Base-by-base conservation (phyloP, 1,284 basidiomycete genomes). In the Sporisorium exsertum region DNA sequence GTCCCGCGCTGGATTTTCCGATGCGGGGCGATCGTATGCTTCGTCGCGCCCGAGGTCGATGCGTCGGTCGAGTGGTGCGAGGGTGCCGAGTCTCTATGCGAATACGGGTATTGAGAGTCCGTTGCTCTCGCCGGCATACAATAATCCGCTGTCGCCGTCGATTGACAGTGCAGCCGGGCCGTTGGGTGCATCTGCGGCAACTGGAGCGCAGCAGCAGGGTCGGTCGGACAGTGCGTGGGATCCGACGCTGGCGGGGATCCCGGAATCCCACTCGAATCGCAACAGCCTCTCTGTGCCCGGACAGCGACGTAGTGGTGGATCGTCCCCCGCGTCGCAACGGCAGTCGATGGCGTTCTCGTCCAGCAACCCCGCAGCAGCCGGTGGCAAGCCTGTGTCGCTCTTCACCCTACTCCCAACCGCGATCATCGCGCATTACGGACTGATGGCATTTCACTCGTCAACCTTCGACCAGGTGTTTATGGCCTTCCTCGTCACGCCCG, bases 401-500 rank as follows among this genome's bases (percentile, higher is more conserved):
- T 83, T 79, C 43, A 57, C 64, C 5, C 62, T 82, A 27, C 71
- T 86, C 1, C 85, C 85, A 1, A 43, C 81, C 22, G 79, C 71
- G 32, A 81, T 85, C 43, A 84, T 86, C 43, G 80, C 76, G 22
- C 84, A 86, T 57, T 86, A 85, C 53, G 81, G 78, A 1, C 43
- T 83, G 29, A 58, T 86, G 59, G 78, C 82, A 0, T 83, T 85
- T 63, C 84, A 85, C 68, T 80, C 81, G 8, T 77, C 84, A 15
- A 85, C 82, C 0, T 86, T 85, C 56, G 85, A 86, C 45, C 84
- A 85, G 51, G 78, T 86, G 15, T 86, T 86, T 59, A 82, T 86
- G 81, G 78, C 84, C 2, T 86, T 85, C 55, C 73, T 86, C 15
- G 85, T 86, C 0, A 85, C 84, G 6, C 83, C 83, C 7, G 73